Base-by-base conservation (phyloP, 2,329 filamentous ascomycete species). In the Aspergillus ruber region DNA sequence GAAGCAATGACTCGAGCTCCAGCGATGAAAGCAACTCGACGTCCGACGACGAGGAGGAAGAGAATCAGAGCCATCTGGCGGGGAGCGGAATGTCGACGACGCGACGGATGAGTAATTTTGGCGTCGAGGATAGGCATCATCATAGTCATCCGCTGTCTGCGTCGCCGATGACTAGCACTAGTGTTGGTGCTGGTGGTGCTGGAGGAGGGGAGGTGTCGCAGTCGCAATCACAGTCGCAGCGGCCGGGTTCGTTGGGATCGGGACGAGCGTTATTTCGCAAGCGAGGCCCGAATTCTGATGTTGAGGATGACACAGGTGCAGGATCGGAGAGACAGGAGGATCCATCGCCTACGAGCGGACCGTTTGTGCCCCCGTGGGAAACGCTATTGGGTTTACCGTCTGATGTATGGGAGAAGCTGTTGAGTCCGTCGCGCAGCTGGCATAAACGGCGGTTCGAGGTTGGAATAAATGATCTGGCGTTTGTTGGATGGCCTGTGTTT, bases 401-500 rank as follows among this genome's bases (percentile, higher is more conserved):
- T n/a, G 82, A 84, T 51, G 86, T 89, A 41, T 79, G 95, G 51
- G 88, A 88, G 58, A 88, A 85, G 54, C 78, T 95, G 43, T 67
- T 95, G 46, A 89, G 86, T 1, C 89, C 90, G 0, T 81, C 82
- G 7, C 77, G 82, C 10, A 80, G 84, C 7, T 89, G 87, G 65
- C 85, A 93, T 70, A 94, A 91, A 71, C 82, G 79, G 56, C 80
- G 83, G 20, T 95, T 95, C 60, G 87, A 95, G 64, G 76, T 95
- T 49, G 86, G 84, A 0, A 74, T 95, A 7, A 88, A 94, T 59
- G 85, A 88, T 41, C 73, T 91, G 36, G 82, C 84, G 48, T 93
- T 88, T 61, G 75, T 94, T 15, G 89, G 89, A 0, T 89, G 88
- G 67, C 90, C 90, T 4, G 81, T 94, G 36, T 89, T 90, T 66